Base-by-base conservation (phyloP, 2,329 filamentous ascomycete genomes). In the Gaeumannomyces sp. region DNA sequence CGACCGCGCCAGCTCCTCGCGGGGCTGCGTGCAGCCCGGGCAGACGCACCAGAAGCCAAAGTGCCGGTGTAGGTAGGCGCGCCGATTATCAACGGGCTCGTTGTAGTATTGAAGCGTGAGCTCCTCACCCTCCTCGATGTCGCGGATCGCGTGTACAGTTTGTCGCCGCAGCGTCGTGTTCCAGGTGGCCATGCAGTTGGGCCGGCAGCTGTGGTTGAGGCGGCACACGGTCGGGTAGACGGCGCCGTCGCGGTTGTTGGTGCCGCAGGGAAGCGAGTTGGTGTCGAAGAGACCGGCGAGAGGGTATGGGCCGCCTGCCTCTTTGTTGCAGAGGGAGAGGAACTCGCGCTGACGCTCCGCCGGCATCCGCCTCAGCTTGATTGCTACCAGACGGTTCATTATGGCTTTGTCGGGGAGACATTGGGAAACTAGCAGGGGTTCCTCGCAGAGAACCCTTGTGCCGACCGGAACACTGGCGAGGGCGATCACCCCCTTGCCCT, bases 51-150 rank as follows among this genome's bases (percentile, higher is more conserved):
- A 25, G 56, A 58, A 58, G 56, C 56, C 56, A 27, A 60, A 60
- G 59, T n/a, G 19, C 4, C 10, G 11, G 27, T 60, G 13, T 8
- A 60, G 59, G 27, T 31, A 60, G 27, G 27, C 22, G 59, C 59
- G 22, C 4, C 59, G 59, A 6, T 1, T 5, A 29, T 25, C 22
- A 4, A 27, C 10, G 29, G 31, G 59, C n/a, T 31, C 22, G 29
- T 60, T 35, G 59, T 29, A 31, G 59, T 60, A 60, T 14, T 60
- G 59, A 29, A 60, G 13, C 27, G 59, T 35, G 13, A 60, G 31
- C 27, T 57, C 62, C 62, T 29, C 29, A 53, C 28, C 38, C 1
- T 60, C 60, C 61, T 67, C 66, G 64, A 67, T 65, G 19, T 50
- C 63, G 53, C 64, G 63, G 29, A 66, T 28, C 16, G 56, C 56